phyloP scores from a whole-genome alignment of 371 early-diverging fungal genomes.

The Polyrhizophydium stewartii region DNA sequence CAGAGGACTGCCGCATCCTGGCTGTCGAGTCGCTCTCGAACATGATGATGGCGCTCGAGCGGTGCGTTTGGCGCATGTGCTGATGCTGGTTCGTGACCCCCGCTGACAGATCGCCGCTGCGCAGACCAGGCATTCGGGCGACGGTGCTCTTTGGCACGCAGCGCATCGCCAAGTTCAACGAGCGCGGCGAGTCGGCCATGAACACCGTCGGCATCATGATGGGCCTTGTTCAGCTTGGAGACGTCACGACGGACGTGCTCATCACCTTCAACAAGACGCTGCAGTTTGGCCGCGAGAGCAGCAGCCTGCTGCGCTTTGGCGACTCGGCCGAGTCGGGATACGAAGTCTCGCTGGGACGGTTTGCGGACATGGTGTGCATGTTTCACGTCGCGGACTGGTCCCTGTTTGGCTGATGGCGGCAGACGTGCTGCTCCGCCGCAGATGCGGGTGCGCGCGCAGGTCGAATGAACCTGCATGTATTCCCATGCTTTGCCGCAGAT shows the following conservation, averaged over 20 bases:
- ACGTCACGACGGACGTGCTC: constrained; percentile 65
- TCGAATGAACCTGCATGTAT: constrained; percentile 1
- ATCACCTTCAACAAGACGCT: constrained; percentile 68
- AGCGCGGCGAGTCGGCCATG: constrained; percentile 41
- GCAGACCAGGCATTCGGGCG: too few relatives aligned
- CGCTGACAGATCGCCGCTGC: too few relatives aligned
- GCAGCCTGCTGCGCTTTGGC: constrained; percentile 6
- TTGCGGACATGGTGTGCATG: not conserved
- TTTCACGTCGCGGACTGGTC: not conserved
- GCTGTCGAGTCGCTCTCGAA: too few relatives aligned
- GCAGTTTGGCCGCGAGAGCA: constrained; percentile 30
- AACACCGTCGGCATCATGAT: constrained; percentile 64
- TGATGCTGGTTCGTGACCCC: too few relatives aligned
- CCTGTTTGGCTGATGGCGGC: constrained; percentile 1
- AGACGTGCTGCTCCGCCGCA: too few relatives aligned
- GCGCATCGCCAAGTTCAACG: constrained; percentile 66
- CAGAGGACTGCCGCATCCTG: not conserved
- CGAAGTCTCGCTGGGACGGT: not conserved
- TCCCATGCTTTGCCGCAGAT: too few relatives aligned
- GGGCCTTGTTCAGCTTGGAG: constrained; percentile 60
- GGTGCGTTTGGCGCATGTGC: too few relatives aligned
- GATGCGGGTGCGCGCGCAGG: too few relatives aligned
- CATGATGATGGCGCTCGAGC: too few relatives aligned
- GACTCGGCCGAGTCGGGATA: not conserved
- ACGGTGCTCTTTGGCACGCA: constrained; percentile 55